Base-by-base conservation (phyloP, 768 basidiomycete genomes). In the Macrolepiota dolichaula region DNA sequence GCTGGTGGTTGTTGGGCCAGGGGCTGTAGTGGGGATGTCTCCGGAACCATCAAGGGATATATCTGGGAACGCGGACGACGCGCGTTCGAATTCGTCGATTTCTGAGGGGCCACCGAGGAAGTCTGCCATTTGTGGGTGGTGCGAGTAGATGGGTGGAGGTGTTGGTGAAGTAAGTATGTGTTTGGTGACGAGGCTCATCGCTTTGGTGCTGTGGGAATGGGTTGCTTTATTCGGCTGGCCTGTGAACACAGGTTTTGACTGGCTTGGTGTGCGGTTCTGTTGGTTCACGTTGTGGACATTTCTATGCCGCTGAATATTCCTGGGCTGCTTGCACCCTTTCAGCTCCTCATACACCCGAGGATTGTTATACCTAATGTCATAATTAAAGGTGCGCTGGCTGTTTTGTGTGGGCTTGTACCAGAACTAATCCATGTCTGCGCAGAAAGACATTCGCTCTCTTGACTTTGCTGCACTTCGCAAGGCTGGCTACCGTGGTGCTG, bases 401-500 rank as follows among this genome's bases (percentile, higher is more conserved):
- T 58, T 40, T 24, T 27, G 37, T n/a, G 12, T 24, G 24, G 7
- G 46, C 42, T 15, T 51, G 19, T 27, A 60, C 4, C 22, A 17
- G 46, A 51, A 52, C 11, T 52, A 32, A 51, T 54, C 62, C 66
- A 64, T 56, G 70, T 63, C 57, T 63, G 50, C 62, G 55, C 76
- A 88, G 87, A 70, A 80, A 91, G 92, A 92, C 70, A 92, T 96
- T 67, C 90, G 92, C 79, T 81, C 88, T 65, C 79, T 96, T 67
- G 85, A 96, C 73, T 94, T 93, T 78, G 66, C 66, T 9, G 85
- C 85, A 38, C 77, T 98, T 40, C 82, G 82, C 59, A 78, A 79
- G 59, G 85, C 87, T 7, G 94, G 96, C 4, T 95, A 93, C 70
- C 84, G 86, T 50, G 94, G 91, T n/a, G 92, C 89, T 2, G 86